Base-by-base conservation (phyloP, 2,329 filamentous ascomycete species). In the Sclerotinia subarctica region DNA sequence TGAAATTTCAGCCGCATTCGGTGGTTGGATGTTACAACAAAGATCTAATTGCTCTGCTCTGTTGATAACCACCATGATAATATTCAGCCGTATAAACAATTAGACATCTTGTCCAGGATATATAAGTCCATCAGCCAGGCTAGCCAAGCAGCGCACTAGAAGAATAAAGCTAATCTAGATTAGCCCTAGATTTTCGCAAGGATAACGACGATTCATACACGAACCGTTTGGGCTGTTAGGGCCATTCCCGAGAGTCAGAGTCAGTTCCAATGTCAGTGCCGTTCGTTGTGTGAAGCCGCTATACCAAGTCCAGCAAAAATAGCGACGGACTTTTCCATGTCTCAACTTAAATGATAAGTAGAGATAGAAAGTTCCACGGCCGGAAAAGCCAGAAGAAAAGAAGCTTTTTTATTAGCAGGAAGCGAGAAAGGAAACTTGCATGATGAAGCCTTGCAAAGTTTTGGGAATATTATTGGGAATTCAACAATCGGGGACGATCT, bases 81-180 rank as follows among this genome's bases (percentile, higher is more conserved):
- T 29, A 64, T 38, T 54, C 62, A n/a, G 62, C 32, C 2, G 24
- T 46, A 11, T 64, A 64, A 1, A 42, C 38, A 42, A 42, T 42
- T 42, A 42, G 38, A 54, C 47, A 42, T 64, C 38, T 21, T 64
- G 49, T 29, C 49, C 62, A 3, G 24, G 49, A 29, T 64, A 64
- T 10, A n/a, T 44, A 54, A 54, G 32, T 64, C 35, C 32, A 64
- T 56, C 62, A 5, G 38, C 24, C 7, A 64, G 24, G 8, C 62
- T 38, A 2, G 62, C 51, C 19, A 53, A 54, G 64, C 64, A 59
- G 44, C 32, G n/a, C 44, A 52, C 44, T 66, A 8, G 6, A 5
- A 13, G 53, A n/a, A 49, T 10, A 24, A 49, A 8, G 32, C 38
- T 49, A 47, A 24, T 60, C 8, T n/a, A 29, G 21, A 24, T 51